Evolutionary conservation across 2,329 filamentous ascomycete genomes (phyloP).

Genomic region (Clarireedia hainanense): DNA sequence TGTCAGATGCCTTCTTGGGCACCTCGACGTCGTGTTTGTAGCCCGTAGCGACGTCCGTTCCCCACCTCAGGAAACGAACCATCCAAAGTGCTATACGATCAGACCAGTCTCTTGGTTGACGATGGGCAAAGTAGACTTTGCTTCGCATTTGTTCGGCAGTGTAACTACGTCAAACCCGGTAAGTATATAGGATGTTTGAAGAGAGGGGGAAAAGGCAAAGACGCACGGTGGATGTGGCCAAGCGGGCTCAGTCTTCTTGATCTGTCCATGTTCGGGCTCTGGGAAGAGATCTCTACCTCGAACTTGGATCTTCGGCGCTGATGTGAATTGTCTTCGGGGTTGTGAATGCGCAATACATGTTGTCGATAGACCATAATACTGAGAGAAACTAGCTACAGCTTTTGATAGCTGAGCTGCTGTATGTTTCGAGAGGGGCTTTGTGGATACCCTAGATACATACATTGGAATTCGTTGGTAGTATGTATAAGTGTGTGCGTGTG

Average conservation of each 20-base stretch:
- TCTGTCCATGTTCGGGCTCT: conserved; percentile 30
- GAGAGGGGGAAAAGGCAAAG: neutral
- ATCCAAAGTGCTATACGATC: conserved; percentile 74
- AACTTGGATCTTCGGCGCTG: conserved; percentile 20
- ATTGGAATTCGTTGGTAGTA: conserved; percentile 13
- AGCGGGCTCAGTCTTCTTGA: conserved; percentile 54
- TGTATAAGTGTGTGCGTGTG: neutral
- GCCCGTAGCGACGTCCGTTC: conserved; percentile 75
- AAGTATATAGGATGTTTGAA: neutral
- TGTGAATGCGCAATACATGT: conserved; percentile 13
- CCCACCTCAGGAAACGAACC: conserved; percentile 68
- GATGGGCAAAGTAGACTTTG: conserved; percentile 67
- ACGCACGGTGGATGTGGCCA: conserved; percentile 44
- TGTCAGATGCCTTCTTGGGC: conserved; percentile 35
- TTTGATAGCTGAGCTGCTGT: conserved; percentile 23
- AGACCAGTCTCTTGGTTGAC: conserved; percentile 61
- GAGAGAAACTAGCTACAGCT: conserved; percentile 20
- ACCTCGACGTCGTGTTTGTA: conserved; percentile 61
- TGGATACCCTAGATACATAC: conserved; percentile 22
- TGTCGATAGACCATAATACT: conserved; percentile 14
- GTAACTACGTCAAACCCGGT: conserved; percentile 42
- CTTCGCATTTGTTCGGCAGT: conserved; percentile 70
- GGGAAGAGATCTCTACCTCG: conserved; percentile 25
- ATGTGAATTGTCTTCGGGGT: conserved; percentile 22
- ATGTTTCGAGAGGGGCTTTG: conserved; percentile 20